A percentile compares a stretch with the other conserved stretches of the same genome.
Evolutionary conservation across 352 stramenopile genomes (phyloP).

Genomic region (Peronospora destructor): DNA sequence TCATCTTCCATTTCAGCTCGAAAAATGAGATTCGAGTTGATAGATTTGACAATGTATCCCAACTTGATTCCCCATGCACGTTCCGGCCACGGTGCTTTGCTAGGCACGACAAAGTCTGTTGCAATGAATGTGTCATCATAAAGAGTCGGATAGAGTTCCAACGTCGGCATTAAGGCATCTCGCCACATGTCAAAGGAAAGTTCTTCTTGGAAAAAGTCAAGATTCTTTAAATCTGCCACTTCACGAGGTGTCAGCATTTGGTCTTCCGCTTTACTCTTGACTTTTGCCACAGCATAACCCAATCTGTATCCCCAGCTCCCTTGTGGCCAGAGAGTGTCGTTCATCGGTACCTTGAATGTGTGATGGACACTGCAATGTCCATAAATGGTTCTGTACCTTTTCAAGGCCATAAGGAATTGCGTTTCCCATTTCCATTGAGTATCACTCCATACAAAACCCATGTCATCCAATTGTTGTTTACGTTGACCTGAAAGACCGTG

Average conservation of each 20-base stretch:
- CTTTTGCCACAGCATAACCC: slow-evolving; percentile 55
- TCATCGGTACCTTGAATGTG: slow-evolving; percentile 81
- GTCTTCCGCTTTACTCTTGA: slow-evolving; percentile 31
- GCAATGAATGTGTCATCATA: slow-evolving; percentile 33
- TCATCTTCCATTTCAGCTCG: slow-evolving; percentile 30
- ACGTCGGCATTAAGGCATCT: slow-evolving; percentile 31
- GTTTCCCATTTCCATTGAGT: slow-evolving; percentile 62
- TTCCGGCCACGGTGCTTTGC: slow-evolving; percentile 39
- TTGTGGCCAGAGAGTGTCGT: slow-evolving; percentile 68
- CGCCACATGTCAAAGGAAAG: slow-evolving; percentile 29
- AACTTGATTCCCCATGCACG: slow-evolving; percentile 33
- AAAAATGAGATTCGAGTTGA: slow-evolving; percentile 42
- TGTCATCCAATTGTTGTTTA: slow-evolving; percentile 45
- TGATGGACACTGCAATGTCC: slow-evolving; percentile 86
- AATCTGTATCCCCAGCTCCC: slow-evolving; percentile 74
- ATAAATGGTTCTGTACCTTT: slow-evolving; percentile 70
- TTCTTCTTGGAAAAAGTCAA: slow-evolving; percentile 39
- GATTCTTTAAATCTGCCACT: slow-evolving; percentile 30
- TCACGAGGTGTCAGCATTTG: slow-evolving; percentile 14
- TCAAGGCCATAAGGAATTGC: slow-evolving; percentile 57
- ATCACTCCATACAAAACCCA: slow-evolving; percentile 69
- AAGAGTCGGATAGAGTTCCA: slow-evolving; percentile 32
- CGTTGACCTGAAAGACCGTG: slow-evolving; percentile 13
- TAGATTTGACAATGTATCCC: slow-evolving; percentile 49
- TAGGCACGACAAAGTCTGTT: slow-evolving; percentile 49